Evolutionary conservation across 768 basidiomycete species (phyloP), one percentile per base, ranked within the genome.

Genomic region (Cyclocybe cylindracea): DNA sequence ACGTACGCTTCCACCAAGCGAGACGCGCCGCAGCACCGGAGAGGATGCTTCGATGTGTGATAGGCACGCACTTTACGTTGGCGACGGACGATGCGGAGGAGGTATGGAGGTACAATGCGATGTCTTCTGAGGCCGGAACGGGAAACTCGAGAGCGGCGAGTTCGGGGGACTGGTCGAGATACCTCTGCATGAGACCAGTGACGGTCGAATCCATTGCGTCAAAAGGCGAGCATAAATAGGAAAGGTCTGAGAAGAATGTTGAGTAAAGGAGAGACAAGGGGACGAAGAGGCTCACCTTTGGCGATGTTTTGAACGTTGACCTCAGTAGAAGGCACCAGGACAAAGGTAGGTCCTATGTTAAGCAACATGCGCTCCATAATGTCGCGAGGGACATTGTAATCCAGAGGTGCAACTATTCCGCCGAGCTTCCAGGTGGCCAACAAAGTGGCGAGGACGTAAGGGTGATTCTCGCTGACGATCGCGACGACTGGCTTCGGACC

Each of bases 21-120:
- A 69, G 54, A n/a, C 67, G 60, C 32, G 62, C 45, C 10, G 48
- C 50, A 19, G 64, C 57, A 2, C 62, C 64, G n/a, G 58, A 49
- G 11, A 69, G 44, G 40, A 72, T 46, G 41, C 58, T 65, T 36
- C 57, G 47, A 55, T 72, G 69, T 14, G 58, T 65, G 2, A 70
- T 44, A 1, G 70, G 68, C 13, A 70, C 70, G 44, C 69, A 70
- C 60, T 70, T 70, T 44, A 72, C 63, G 48, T 69, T 72, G 34
- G 55, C 39, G 11, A 62, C 54, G 4, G 67, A 65, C 7, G 70
- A 68, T 7, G 70, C 69, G 8, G 70, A 72, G 3, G 70, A 72
- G 5, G 69, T 72, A 45, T 69, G 67, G 10, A 70, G 44, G 50
- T 70, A 70, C 7, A 72, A 39, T 8, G 61, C 64, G 41, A 60